These are phyloP conservation scores for Agaricus blazei DNA, from an alignment of 768 basidiomycete species.

Conservation along the genomic window DNA sequence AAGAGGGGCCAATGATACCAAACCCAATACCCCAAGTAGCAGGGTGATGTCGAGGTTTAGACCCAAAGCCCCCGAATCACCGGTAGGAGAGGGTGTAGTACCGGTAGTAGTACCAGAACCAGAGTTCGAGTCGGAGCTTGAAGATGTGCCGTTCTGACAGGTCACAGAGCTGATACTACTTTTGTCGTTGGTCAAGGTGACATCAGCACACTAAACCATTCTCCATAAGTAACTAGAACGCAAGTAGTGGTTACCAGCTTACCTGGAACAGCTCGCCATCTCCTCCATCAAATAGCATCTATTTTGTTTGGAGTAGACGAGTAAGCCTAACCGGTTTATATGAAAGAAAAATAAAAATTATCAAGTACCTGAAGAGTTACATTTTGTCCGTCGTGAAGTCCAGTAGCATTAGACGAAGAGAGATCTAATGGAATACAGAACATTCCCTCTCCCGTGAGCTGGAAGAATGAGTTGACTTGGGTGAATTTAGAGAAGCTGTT, in stretches of 20 bases:
- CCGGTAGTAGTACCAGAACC: neutral
- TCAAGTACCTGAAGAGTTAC: constrained; percentile 63
- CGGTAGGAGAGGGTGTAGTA: no score
- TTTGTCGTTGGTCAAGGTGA: constrained; percentile 52
- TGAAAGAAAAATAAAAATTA: neutral
- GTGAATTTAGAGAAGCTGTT: constrained; percentile 60
- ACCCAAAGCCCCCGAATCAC: constrained; percentile 5
- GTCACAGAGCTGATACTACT: constrained; percentile 39
- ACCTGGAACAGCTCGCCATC: constrained; percentile 70
- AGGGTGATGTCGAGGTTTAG: neutral
- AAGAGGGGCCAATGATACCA: constrained; percentile 11
- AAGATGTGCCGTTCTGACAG: constrained; percentile 14
- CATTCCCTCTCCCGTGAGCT: constrained; percentile 48
- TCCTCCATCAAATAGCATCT: constrained; percentile 41
- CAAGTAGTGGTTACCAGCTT: constrained; percentile 13
- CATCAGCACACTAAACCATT: constrained; percentile 59
- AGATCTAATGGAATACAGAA: constrained; percentile 67
- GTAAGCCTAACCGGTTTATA: neutral
- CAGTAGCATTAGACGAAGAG: constrained; percentile 31
- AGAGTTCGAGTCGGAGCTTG: neutral
- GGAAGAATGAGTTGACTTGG: constrained; percentile 24
- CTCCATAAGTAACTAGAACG: constrained; percentile 4
- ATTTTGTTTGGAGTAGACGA: neutral
- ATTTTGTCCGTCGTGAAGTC: constrained; percentile 53
- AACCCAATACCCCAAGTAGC: neutral